Conservation (phyloP, 2,329 filamentous ascomycete species). For the Colletotrichum sp. region DNA sequence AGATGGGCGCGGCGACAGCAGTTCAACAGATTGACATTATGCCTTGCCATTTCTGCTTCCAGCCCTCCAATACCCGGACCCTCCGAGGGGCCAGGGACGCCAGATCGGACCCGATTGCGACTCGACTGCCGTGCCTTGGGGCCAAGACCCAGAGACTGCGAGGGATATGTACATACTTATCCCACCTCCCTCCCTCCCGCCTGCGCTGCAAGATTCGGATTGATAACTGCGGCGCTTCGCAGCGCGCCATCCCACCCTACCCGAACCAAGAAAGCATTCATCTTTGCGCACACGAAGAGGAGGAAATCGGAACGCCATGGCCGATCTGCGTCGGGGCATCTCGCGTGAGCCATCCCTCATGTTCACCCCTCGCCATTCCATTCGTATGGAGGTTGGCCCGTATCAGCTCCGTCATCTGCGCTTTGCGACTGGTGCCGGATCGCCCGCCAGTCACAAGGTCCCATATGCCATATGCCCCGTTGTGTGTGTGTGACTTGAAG, state of each 20-base stretch:
- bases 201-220: neutral
- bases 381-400: neutral
- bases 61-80: neutral
- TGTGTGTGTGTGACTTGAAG: neutral
- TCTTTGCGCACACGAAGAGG: neutral
- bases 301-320: neutral
- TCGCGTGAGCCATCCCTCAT: neutral
- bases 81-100: neutral
- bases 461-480: neutral
- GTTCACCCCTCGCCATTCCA: neutral
- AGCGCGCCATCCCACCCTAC: conserved; percentile 11
- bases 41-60: neutral
- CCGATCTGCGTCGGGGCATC: neutral
- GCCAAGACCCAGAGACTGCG: neutral
- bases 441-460: neutral
- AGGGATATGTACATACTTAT: neutral
- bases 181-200: neutral
- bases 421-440: neutral
- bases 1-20: neutral
- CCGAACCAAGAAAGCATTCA: neutral
- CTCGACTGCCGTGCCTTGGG: neutral
- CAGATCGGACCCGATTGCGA: conserved; percentile 9
- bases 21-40: neutral
- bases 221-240: conserved; percentile 1
- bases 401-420: neutral